These are phyloP conservation scores for Zygoascus ofunaensis DNA, from an alignment of 805 yeast species.

Conservation along the genomic window DNA sequence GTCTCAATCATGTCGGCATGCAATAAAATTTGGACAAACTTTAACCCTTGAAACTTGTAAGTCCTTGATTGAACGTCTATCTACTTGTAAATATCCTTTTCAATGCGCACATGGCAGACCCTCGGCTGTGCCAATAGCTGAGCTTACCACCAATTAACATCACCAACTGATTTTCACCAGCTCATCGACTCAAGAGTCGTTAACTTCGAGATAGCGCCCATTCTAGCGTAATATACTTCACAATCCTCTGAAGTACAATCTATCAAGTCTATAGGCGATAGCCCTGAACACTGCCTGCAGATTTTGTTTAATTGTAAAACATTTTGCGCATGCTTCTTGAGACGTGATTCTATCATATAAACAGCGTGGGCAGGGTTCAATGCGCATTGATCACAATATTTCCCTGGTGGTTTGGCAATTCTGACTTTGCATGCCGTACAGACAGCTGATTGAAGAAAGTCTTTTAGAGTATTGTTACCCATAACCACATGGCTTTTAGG, in stretches of 20 bases:
- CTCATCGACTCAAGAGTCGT: neutral
- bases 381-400: constrained; percentile 13
- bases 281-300: constrained; percentile 27
- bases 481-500: constrained; percentile 33
- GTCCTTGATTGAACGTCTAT: constrained; percentile 35
- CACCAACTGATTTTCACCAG: neutral
- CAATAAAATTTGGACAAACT: constrained; percentile 62
- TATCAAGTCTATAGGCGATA: constrained; percentile 25
- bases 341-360: constrained; percentile 11
- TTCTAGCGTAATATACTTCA: constrained; percentile 46
- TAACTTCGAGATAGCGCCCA: constrained; percentile 28
- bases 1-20: constrained; percentile 55
- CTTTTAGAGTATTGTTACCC: constrained; percentile 7
- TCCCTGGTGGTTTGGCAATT: constrained; percentile 1
- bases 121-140: constrained; percentile 43
- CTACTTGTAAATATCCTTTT: constrained; percentile 51
- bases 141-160: neutral
- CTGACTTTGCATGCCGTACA: constrained; percentile 16
- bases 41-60: constrained; percentile 39
- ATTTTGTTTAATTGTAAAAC: constrained; percentile 18
- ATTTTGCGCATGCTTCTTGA: constrained; percentile 12
- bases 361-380: constrained; percentile 11
- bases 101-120: constrained; percentile 87
- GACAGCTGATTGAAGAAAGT: constrained; percentile 13
- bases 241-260: constrained; percentile 59